A percentile compares a stretch with the other conserved stretches of the same genome.
phyloP scores from a whole-genome alignment of 345 rosid species.

The Boechera retrofracta region DNA sequence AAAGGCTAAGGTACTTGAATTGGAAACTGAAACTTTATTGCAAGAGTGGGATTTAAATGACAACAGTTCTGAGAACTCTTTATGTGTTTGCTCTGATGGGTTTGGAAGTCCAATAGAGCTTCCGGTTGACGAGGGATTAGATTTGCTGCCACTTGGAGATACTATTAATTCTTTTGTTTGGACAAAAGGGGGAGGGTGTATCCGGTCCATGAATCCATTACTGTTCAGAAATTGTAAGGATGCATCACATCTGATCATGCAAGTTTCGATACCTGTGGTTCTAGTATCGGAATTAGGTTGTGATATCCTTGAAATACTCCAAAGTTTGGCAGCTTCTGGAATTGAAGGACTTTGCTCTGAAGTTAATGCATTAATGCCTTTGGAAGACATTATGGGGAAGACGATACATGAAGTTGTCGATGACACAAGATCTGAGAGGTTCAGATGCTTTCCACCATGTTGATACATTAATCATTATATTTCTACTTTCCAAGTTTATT shows the following conservation, averaged over 20 bases:
- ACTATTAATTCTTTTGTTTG: constrained; percentile 54
- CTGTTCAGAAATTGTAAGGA: constrained; percentile 55
- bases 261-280: constrained; percentile 65
- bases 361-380: constrained; percentile 59
- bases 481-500: constrained; percentile 1
- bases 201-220: constrained; percentile 63
- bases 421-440: constrained; percentile 51
- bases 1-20: constrained; percentile 58
- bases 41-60: constrained; percentile 65
- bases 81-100: constrained; percentile 55
- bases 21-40: constrained; percentile 75
- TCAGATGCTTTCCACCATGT: constrained; percentile 26
- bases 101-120: constrained; percentile 89
- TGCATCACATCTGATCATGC: constrained; percentile 59
- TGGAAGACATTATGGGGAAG: constrained; percentile 72
- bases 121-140: constrained; percentile 42
- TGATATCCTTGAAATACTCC: constrained; percentile 51
- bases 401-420: constrained; percentile 54
- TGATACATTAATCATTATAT: constrained; percentile 23
- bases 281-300: constrained; percentile 66
- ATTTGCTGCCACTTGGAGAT: constrained; percentile 58
- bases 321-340: constrained; percentile 60
- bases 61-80: constrained; percentile 55
- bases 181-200: constrained; percentile 58
- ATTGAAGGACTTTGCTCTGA: constrained; percentile 49